phyloP scores from a whole-genome alignment of 1,139 yeast species.

The Yamadazyma taylorii region DNA sequence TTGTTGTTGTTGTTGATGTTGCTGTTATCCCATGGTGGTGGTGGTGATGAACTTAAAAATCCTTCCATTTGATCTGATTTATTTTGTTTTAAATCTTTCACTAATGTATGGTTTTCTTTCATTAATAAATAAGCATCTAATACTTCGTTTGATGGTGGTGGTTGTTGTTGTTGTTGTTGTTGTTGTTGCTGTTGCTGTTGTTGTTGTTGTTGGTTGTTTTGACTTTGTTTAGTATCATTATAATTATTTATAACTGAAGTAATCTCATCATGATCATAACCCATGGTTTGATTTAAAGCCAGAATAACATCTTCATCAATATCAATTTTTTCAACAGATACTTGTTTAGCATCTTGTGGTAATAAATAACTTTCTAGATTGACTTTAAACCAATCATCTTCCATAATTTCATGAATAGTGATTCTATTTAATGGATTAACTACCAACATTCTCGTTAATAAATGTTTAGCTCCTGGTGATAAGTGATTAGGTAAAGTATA shows the following conservation, averaged over 20 bases:
- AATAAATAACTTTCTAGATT: constrained; percentile 80
- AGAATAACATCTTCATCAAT: constrained; percentile 79
- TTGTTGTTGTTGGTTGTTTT: constrained; percentile 4
- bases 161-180: constrained; percentile 25
- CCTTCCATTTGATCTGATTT: constrained; percentile 52
- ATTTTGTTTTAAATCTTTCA: constrained; percentile 61
- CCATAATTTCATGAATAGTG: constrained; percentile 90
- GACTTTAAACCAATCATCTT: constrained; percentile 92
- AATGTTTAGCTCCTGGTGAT: constrained; percentile 82
- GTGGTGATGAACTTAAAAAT: constrained; percentile 53
- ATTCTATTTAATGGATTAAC: constrained; percentile 96
- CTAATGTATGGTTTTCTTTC: constrained; percentile 76
- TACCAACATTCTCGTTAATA: constrained; percentile 89
- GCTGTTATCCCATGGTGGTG: constrained; percentile 28
- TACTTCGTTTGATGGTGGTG: constrained; percentile 57
- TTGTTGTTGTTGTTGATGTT: background rate
- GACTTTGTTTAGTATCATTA: constrained; percentile 18
- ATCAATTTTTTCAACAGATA: constrained; percentile 42
- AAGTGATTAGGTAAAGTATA: constrained; percentile 89
- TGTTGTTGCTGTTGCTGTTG: no score
- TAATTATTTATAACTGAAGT: constrained; percentile 61
- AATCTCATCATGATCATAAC: constrained; percentile 87
- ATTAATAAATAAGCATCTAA: constrained; percentile 88
- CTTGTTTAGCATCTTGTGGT: constrained; percentile 60
- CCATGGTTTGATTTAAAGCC: constrained; percentile 85